Conservation (phyloP, 306 rosid genomes). For the Lathyrus aphaca region DNA sequence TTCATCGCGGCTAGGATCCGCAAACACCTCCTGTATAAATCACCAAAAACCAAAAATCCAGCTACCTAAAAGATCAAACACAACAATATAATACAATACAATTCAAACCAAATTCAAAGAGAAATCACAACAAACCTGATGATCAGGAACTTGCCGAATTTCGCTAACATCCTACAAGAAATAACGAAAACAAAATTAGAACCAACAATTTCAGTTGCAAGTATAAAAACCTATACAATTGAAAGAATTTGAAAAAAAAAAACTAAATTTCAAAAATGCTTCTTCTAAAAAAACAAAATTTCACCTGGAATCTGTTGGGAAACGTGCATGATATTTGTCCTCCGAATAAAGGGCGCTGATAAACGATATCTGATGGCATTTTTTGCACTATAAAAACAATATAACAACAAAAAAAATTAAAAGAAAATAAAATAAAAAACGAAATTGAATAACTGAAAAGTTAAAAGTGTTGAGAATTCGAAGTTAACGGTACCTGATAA, state of each 20-base stretch:
- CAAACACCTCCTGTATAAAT: conserved; percentile 65
- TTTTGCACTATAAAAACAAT: conserved; percentile 2
- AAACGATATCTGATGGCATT: conserved; percentile 57
- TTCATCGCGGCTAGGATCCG: conserved; percentile 75
- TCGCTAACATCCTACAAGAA: conserved; percentile 71
- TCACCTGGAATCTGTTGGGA: conserved; percentile 77
- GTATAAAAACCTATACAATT: not conserved
- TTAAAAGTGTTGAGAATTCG: not conserved
- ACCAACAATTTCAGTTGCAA: not conserved
- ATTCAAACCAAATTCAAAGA: not conserved
- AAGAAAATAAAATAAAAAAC: not conserved
- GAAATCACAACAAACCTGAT: conserved; percentile 60
- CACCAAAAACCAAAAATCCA: conserved; percentile 24
- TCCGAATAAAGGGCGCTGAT: conserved; percentile 64
- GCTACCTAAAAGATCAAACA: conserved; percentile 7
- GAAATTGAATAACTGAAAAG: not conserved
- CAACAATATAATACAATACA: not conserved
- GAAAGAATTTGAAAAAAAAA: not conserved
- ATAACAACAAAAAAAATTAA: not conserved
- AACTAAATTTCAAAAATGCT: not conserved
- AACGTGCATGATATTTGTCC: conserved; percentile 67
- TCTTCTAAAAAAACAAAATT: not conserved
- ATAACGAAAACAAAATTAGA: conserved; percentile 12
- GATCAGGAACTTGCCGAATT: conserved; percentile 84
- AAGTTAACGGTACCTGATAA: not conserved